These are phyloP conservation scores for Piromyces sp. DNA, from an alignment of 192 early-diverging fungal genomes.

Conservation along the genomic window DNA sequence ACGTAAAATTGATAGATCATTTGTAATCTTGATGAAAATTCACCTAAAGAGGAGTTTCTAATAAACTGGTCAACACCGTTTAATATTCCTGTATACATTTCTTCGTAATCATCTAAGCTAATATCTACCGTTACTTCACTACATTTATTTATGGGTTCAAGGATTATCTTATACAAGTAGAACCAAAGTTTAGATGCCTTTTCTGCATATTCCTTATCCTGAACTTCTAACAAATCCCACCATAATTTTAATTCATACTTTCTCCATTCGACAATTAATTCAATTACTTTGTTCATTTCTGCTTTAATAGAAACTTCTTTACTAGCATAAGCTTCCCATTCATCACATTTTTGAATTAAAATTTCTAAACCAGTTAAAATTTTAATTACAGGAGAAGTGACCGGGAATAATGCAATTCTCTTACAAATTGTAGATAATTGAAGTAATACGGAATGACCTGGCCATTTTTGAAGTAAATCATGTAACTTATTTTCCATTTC, in stretches of 20 bases:
- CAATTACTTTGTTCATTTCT: conserved; percentile 46
- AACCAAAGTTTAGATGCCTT: conserved; percentile 76
- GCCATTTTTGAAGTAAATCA: conserved; percentile 62
- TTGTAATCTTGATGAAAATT: neutral
- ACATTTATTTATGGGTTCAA: conserved; percentile 16
- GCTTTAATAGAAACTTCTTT: conserved; percentile 55
- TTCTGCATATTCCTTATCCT: conserved; percentile 51
- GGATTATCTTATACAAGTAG: conserved; percentile 49
- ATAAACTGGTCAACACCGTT: conserved; percentile 13
- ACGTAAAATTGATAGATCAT: neutral
- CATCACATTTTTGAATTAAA: conserved; percentile 70
- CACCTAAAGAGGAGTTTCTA: conserved; percentile 3
- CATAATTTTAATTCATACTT: conserved; percentile 79
- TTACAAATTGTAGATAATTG: conserved; percentile 31
- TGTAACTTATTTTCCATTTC: conserved; percentile 36
- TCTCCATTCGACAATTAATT: conserved; percentile 74
- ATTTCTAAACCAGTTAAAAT: conserved; percentile 76
- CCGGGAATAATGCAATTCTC: conserved; percentile 46
- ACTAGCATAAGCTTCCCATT: conserved; percentile 84
- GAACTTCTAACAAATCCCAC: conserved; percentile 65
- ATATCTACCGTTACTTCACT: conserved; percentile 3
- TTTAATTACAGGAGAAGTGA: conserved; percentile 72
- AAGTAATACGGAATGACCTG: conserved; percentile 74
- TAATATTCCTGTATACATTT: conserved; percentile 10
- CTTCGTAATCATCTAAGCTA: conserved; percentile 8